These are phyloP conservation scores for Rhizopogon vinicolor DNA, from an alignment of 768 basidiomycete genomes.

Conservation along the genomic window DNA sequence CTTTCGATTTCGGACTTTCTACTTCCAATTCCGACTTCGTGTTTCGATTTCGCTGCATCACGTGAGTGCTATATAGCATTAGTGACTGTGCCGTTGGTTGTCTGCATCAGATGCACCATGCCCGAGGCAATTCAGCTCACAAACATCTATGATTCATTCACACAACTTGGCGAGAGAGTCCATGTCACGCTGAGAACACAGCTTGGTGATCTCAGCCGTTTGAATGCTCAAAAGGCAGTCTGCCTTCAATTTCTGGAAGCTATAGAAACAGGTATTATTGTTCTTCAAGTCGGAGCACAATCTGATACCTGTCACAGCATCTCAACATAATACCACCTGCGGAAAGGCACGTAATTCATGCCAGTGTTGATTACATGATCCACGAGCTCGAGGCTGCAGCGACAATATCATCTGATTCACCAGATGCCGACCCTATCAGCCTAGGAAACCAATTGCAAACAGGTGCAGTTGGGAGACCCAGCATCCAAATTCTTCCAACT, in stretches of 20 bases:
- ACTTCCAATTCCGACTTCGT: too few relatives aligned
- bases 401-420: not conserved
- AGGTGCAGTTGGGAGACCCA: too few relatives aligned
- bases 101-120: too few relatives aligned
- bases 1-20: too few relatives aligned
- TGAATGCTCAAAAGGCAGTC: not conserved
- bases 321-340: not conserved
- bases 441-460: too few relatives aligned
- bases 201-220: not conserved
- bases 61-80: too few relatives aligned
- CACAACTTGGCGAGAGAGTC: not conserved
- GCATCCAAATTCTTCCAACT: too few relatives aligned
- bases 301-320: not conserved
- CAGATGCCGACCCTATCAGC: too few relatives aligned
- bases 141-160: too few relatives aligned
- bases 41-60: too few relatives aligned
- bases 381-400: not conserved
- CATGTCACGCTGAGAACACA: conserved; percentile 1
- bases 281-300: not conserved
- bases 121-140: too few relatives aligned
- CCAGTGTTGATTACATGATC: not conserved
- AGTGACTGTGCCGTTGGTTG: too few relatives aligned
- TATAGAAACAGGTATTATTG: not conserved
- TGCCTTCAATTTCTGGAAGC: not conserved
- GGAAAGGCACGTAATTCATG: not conserved